These are phyloP conservation scores for Forsythia viridissima DNA, from an alignment of 257 asterid species.

Conservation along the genomic window DNA sequence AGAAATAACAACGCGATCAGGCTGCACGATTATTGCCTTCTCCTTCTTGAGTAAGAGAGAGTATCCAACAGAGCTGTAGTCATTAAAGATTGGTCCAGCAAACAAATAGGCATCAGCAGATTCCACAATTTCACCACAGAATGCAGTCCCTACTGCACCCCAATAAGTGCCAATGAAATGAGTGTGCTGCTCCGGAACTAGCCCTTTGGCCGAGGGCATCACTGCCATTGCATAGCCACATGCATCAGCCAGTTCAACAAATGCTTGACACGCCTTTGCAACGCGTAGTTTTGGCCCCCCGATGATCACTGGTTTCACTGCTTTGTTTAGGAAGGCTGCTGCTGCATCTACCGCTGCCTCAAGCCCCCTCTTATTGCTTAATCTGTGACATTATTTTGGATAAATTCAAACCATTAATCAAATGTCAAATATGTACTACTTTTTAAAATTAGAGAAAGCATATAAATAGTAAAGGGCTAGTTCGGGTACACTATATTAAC, in stretches of 20 bases:
- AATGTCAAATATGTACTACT: neutral
- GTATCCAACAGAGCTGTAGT: constrained; percentile 84
- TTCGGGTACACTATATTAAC: no score
- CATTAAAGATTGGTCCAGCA: constrained; percentile 79
- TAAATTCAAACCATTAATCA: neutral
- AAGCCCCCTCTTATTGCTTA: constrained; percentile 65
- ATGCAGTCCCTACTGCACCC: constrained; percentile 80
- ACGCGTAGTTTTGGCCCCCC: constrained; percentile 83
- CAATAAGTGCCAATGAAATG: constrained; percentile 83
- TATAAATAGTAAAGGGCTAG: neutral
- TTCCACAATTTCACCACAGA: constrained; percentile 84
- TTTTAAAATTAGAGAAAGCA: neutral
- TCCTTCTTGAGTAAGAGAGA: constrained; percentile 76
- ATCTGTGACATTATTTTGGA: constrained; percentile 32
- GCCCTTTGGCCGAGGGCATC: constrained; percentile 93
- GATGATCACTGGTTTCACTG: constrained; percentile 74
- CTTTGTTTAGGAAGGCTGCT: constrained; percentile 64
- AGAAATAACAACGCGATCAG: constrained; percentile 63
- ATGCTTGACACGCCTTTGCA: constrained; percentile 53
- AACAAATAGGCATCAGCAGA: constrained; percentile 78
- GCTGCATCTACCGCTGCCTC: constrained; percentile 80
- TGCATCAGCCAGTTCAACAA: constrained; percentile 65
- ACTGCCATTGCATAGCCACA: constrained; percentile 58
- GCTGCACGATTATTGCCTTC: constrained; percentile 70
- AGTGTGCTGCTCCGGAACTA: constrained; percentile 70